These are phyloP conservation scores for Coemansia sp. DNA, from an alignment of 192 early-diverging fungal genomes.

Conservation along the genomic window DNA sequence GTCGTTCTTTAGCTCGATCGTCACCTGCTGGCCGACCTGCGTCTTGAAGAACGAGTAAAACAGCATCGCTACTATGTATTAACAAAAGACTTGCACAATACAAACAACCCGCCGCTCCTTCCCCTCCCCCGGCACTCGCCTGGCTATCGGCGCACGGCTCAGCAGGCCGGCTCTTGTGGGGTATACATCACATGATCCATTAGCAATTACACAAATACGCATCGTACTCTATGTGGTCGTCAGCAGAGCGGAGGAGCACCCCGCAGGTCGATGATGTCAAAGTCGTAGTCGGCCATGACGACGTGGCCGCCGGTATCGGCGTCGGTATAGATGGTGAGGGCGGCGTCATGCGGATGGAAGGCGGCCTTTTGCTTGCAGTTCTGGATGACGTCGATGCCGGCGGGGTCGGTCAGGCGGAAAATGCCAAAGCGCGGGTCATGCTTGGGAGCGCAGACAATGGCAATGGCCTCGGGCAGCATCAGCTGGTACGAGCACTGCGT, in stretches of 20 bases:
- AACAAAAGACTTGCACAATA: background rate
- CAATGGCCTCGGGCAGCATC: slow-evolving; percentile 88
- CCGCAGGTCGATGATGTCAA: slow-evolving; percentile 48
- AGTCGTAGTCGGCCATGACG: slow-evolving; percentile 38
- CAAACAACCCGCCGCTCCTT: too few relatives aligned
- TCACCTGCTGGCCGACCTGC: slow-evolving; percentile 89
- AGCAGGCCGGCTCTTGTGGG: background rate
- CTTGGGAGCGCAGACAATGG: slow-evolving; percentile 80
- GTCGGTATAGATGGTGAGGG: slow-evolving; percentile 37
- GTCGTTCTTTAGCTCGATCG: slow-evolving; percentile 99
- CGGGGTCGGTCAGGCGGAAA: slow-evolving; percentile 82
- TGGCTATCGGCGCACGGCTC: background rate
- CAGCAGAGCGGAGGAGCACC: too few relatives aligned
- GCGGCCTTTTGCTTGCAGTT: slow-evolving; percentile 62
- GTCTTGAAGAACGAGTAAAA: slow-evolving; percentile 99
- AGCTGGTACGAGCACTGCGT: slow-evolving; percentile 89
- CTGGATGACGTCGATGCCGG: slow-evolving; percentile 73
- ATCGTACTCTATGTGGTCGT: too few relatives aligned
- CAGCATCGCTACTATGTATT: slow-evolving; percentile 57
- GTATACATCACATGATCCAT: background rate
- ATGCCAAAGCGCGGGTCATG: slow-evolving; percentile 71
- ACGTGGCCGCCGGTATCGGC: slow-evolving; percentile 45
- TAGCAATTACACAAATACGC: too few relatives aligned
- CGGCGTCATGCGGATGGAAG: slow-evolving; percentile 75
- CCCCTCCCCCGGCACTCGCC: too few relatives aligned